Evolutionary conservation across 2,329 filamentous ascomycete species (phyloP), one percentile per base, ranked within the genome.

Genomic region (Ceratocystis eucalypticola): DNA sequence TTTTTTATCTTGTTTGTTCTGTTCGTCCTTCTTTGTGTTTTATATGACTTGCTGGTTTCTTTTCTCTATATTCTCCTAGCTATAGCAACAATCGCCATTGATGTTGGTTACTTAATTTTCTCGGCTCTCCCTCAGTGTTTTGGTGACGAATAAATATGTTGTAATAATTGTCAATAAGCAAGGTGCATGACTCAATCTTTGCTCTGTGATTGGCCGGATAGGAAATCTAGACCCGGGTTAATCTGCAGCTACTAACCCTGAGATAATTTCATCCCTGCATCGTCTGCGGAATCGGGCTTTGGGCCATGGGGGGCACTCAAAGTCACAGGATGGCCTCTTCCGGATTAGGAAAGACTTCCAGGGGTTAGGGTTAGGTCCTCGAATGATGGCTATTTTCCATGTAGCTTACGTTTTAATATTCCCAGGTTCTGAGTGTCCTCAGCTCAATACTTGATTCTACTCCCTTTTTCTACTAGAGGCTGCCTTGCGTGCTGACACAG

Each of bases 331-430:
- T 12, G 3, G 30, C 12, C 25, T 3, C 28, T 59, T 30, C 55
- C 55, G 28, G 55, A 59, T 59, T 7, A 30, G 55, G 55, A 20
- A 59, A 12, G 6, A 12, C 17, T 0, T 2, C 0, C 8, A n/a
- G 7, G 30, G 55, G 30, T 37, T 59, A 59, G 55, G 55, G 55
- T 33, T 53, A 41, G 22, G 12, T 2, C 5, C 1, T 2, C 10
- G 12, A 33, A 33, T 25, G 28, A 30, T 20, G 12, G 5, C 25
- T 30, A 30, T n/a, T 33, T 57, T 17, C 22, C 25, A 17, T 30
- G 53, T 37, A 30, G 53, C 53, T 59, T 59, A 59, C 53, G 53
- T 59, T 30, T 59, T 59, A 33, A 37, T 25, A 53, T 53, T 20
- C 25, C 48, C 48, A 59, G 28, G 33, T 59, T 59, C 55, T 28